Base-by-base conservation (phyloP, 441 rosid genomes). In the Brassica hybrid region DNA sequence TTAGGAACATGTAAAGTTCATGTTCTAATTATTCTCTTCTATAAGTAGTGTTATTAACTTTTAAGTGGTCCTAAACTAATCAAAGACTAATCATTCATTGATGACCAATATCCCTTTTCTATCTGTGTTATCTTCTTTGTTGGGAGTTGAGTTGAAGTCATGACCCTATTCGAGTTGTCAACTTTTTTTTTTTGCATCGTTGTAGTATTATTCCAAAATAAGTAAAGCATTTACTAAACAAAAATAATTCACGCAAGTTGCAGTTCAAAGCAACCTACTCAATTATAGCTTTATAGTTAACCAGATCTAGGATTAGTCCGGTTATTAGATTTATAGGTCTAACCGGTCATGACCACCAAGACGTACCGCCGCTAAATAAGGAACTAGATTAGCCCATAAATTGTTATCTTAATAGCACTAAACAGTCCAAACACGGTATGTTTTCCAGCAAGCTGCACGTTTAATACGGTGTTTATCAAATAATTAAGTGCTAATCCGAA, bases 361-460 rank as follows among this genome's bases (percentile, higher is more conserved):
- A 72, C 57, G 36, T 72, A 67, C 45, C 59, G 60, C 73, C 69
- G 73, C 73, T 72, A 34, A 67, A 48, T 23, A 58, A 5, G 73
- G 65, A 73, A 72, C 38, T 76, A 69, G 36, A 76, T 38, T 63
- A 57, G 48, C 59, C 12, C 57, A 27, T 41, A 13, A 30, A 56
- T 7, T 71, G 17, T 48, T 72, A 14, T 52, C 41, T n/a, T 38
- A 60, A 25, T 61, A 41, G 60, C 65, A 68, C 66, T 73, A 67
- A 18, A 25, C 36, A 60, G 36, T 60, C 36, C 13, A 60, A 25
- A 43, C 45, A 74, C 6, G 71, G 32, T 64, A 63, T 65, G 76
- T 75, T 75, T 43, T 79, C 76, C 79, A 75, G 82, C 82, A 65
- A 70, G 54, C 67, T 72, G 79, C 82, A 79, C 73, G 82, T 79